Evolutionary conservation across 2,329 filamentous ascomycete species (phyloP).

Genomic region (Lachnum nothofagi): DNA sequence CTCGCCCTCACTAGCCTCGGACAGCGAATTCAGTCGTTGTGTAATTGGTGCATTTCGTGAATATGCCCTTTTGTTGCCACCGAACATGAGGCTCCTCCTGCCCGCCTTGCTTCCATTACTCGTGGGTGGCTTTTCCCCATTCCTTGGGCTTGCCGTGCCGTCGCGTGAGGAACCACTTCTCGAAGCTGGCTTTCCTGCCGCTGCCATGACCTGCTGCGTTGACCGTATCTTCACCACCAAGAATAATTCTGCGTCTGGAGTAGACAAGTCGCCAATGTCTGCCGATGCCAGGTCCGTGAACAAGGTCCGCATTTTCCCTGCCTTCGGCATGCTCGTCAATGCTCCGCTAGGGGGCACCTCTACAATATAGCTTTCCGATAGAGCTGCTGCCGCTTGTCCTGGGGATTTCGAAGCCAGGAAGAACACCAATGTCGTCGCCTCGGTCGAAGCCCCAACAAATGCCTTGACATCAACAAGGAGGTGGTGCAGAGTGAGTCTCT

Average conservation of each 20-base stretch:
- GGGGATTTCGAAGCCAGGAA: constrained; percentile 70
- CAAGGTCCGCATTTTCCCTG: constrained; percentile 71
- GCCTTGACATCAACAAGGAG: constrained; percentile 78
- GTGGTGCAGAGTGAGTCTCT: constrained; percentile 71
- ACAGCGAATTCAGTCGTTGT: constrained; percentile 48
- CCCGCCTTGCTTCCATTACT: constrained; percentile 46
- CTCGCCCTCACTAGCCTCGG: constrained; percentile 17
- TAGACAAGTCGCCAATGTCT: constrained; percentile 51
- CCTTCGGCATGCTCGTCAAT: constrained; percentile 59
- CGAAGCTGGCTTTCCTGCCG: constrained; percentile 25
- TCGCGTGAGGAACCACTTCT: constrained; percentile 27
- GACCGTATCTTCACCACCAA: constrained; percentile 69
- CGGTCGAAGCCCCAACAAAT: constrained; percentile 70
- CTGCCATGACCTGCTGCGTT: constrained; percentile 23
- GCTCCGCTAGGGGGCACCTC: constrained; percentile 71
- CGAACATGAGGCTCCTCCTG: constrained; percentile 66
- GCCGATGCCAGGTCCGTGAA: constrained; percentile 71
- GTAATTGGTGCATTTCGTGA: constrained; percentile 42
- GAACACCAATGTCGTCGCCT: constrained; percentile 69
- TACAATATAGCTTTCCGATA: constrained; percentile 80
- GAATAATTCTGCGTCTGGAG: constrained; percentile 69
- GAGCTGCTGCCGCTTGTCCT: constrained; percentile 55
- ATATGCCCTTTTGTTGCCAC: constrained; percentile 52
- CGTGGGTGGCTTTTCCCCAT: constrained; percentile 40
- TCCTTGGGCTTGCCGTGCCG: constrained; percentile 13